phyloP scores from a whole-genome alignment of 2,329 filamentous ascomycete species.

The Neonectria punicea region DNA sequence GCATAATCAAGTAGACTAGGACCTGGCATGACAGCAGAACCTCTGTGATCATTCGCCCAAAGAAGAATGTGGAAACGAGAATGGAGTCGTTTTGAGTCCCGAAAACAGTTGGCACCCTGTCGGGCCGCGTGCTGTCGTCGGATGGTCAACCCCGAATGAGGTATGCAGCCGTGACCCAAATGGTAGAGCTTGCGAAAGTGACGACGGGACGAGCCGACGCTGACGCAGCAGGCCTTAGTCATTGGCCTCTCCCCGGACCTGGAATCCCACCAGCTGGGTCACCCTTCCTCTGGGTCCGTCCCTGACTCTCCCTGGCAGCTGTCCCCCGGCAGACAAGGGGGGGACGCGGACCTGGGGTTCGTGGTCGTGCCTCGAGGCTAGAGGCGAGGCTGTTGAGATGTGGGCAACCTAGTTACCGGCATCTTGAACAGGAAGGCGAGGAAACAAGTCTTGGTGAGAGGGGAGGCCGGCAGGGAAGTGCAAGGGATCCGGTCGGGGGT shows the following conservation, averaged over 20 bases:
- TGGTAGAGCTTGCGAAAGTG: constrained; percentile 40
- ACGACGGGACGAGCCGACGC: constrained; percentile 42
- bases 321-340: constrained; percentile 10
- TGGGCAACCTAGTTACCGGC: neutral
- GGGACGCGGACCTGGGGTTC: constrained; percentile 15
- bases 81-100: constrained; percentile 30
- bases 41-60: constrained; percentile 17
- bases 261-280: constrained; percentile 33
- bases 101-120: constrained; percentile 31
- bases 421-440: constrained; percentile 17
- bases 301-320: constrained; percentile 18
- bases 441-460: constrained; percentile 14
- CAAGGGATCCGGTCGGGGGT: neutral
- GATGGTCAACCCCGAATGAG: constrained; percentile 28
- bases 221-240: constrained; percentile 30
- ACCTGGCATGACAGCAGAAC: neutral
- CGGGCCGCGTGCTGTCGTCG: constrained; percentile 26
- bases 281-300: constrained; percentile 22
- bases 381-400: constrained; percentile 12
- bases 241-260: constrained; percentile 31
- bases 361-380: constrained; percentile 15
- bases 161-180: constrained; percentile 21
- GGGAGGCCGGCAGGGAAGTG: neutral
- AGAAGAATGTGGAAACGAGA: constrained; percentile 23
- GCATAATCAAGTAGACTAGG: neutral